These are phyloP conservation scores for Ilex asprella DNA, from an alignment of 257 asterid genomes.

Conservation along the genomic window DNA sequence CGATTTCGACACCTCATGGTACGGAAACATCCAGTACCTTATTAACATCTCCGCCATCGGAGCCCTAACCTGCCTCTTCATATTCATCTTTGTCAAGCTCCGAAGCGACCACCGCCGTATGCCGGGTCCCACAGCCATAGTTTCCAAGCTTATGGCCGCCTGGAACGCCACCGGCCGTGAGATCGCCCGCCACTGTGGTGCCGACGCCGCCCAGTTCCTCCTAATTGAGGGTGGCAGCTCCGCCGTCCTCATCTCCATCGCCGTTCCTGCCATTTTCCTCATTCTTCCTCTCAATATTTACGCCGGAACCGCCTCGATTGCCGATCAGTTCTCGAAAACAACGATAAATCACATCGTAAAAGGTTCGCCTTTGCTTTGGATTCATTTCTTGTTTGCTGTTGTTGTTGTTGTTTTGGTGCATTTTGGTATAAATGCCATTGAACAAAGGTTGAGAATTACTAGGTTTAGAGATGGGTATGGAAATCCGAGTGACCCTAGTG, in stretches of 20 bases:
- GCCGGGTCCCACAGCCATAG: conserved; percentile 80
- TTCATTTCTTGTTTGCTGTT: conserved; percentile 78
- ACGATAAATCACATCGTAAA: conserved; percentile 71
- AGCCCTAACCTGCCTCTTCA: conserved; percentile 75
- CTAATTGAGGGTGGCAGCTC: conserved; percentile 90
- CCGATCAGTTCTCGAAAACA: conserved; percentile 86
- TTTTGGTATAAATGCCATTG: conserved; percentile 67
- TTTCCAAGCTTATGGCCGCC: conserved; percentile 84
- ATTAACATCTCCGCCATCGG: conserved; percentile 90
- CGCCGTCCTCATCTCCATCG: conserved; percentile 59
- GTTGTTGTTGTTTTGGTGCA: conserved; percentile 71
- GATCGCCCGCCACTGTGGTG: conserved; percentile 92
- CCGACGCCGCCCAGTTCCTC: conserved; percentile 94
- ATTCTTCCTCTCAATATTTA: conserved; percentile 73
- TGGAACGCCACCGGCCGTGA: conserved; percentile 97
- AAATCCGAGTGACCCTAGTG: conserved; percentile 61
- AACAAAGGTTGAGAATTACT: conserved; percentile 62
- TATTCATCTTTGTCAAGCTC: conserved; percentile 84
- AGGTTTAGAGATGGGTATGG: conserved; percentile 81
- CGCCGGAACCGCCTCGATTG: conserved; percentile 62
- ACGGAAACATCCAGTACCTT: conserved; percentile 88
- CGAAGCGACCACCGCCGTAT: conserved; percentile 97
- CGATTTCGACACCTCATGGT: conserved; percentile 66
- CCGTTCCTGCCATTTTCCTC: conserved; percentile 48
- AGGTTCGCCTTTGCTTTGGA: conserved; percentile 92